Conservation (phyloP, 805 yeast species). For the Jamesozyma spencerorum region DNA sequence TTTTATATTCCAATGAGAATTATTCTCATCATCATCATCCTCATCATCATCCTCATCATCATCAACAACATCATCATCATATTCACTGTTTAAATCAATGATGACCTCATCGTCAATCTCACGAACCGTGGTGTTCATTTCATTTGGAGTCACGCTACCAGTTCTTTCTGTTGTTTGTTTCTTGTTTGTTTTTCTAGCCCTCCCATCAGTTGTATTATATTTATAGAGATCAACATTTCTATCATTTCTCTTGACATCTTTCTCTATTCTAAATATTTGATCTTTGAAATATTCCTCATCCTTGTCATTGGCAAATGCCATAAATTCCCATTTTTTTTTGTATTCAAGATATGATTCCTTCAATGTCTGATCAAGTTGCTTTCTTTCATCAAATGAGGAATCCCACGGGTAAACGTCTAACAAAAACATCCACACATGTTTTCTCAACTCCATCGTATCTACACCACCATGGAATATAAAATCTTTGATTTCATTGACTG, state of each 20-base stretch:
- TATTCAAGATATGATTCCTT: conserved; percentile 51
- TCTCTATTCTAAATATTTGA: conserved; percentile 81
- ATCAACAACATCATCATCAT: conserved; percentile 21
- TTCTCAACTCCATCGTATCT: conserved; percentile 41
- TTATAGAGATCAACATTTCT: conserved; percentile 60
- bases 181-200: conserved; percentile 26
- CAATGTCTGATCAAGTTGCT: conserved; percentile 45
- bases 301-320: conserved; percentile 15
- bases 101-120: neutral
- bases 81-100: conserved; percentile 12
- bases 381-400: conserved; percentile 60
- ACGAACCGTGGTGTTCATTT: conserved; percentile 18
- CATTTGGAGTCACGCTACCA: neutral
- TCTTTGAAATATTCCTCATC: conserved; percentile 74
- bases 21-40: conserved; percentile 7
- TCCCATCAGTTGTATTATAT: conserved; percentile 32
- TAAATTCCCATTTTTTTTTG: conserved; percentile 54
- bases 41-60: conserved; percentile 29
- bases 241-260: conserved; percentile 89
- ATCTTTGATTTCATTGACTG: conserved; percentile 70
- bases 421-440: conserved; percentile 78
- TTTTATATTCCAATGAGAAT: conserved; percentile 47
- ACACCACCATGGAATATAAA: conserved; percentile 88
- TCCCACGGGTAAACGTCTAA: conserved; percentile 87
- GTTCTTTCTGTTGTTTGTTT: neutral